Percentiles rank a stretch among this genome's conserved stretches.
phyloP scores from a whole-genome alignment of 352 stramenopile genomes.

The Albugo laibachii region DNA sequence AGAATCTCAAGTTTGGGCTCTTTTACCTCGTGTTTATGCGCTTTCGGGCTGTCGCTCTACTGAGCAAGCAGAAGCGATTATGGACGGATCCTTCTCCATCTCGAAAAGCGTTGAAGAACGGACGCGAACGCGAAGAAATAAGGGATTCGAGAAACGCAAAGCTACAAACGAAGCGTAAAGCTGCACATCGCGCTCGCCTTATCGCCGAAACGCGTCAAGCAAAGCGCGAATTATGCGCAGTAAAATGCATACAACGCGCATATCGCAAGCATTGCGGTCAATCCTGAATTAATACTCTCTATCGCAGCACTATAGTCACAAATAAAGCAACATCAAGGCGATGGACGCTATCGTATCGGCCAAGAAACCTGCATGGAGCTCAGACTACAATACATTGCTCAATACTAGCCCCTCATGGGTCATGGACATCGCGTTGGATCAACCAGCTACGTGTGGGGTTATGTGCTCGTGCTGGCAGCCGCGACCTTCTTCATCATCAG shows the following conservation, averaged over 20 bases:
- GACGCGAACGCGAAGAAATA: slow-evolving; percentile 35
- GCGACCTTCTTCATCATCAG: slow-evolving; percentile 26
- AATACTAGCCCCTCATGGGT: too few species aligned
- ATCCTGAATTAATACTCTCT: too few species aligned
- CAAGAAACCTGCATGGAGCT: too few species aligned
- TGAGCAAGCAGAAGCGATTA: slow-evolving; percentile 65
- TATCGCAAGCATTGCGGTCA: slow-evolving; percentile 30
- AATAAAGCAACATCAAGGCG: too few species aligned
- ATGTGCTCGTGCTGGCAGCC: slow-evolving; percentile 40
- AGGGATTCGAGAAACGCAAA: slow-evolving; percentile 39
- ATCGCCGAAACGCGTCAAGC: slow-evolving; percentile 36
- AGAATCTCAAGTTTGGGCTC: slow-evolving; percentile 88
- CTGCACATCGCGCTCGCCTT: slow-evolving; percentile 39
- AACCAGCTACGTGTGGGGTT: slow-evolving; percentile 59
- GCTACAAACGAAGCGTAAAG: slow-evolving; percentile 36
- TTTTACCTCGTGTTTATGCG: slow-evolving; percentile 95
- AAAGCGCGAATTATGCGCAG: slow-evolving; percentile 28
- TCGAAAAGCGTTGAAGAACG: slow-evolving; percentile 23
- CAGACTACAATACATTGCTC: too few species aligned
- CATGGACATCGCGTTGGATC: slow-evolving; percentile 24
- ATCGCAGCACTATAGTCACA: too few species aligned
- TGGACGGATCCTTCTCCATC: slow-evolving; percentile 22
- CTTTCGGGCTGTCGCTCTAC: slow-evolving; percentile 79
- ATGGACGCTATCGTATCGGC: too few species aligned
- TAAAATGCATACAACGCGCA: slow-evolving; percentile 42